Evolutionary conservation across 1,284 basidiomycete genomes (phyloP).

Genomic region (Coniophora puteana): DNA sequence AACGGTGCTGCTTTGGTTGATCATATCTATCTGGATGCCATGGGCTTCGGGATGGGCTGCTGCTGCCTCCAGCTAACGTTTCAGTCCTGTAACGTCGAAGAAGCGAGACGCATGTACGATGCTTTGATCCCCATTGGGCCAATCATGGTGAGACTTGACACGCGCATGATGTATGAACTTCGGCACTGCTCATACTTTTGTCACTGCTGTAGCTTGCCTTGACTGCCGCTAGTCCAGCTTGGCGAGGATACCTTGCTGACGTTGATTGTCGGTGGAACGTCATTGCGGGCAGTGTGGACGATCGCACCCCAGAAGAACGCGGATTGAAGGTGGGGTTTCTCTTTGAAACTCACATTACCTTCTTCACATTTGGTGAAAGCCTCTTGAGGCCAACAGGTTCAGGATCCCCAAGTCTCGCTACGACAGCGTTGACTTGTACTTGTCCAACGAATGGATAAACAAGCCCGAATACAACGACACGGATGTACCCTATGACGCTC

Average conservation of each 20-base stretch:
- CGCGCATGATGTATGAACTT: neutral
- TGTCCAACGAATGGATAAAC: constrained; percentile 85
- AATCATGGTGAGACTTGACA: constrained; percentile 65
- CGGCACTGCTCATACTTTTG: constrained; percentile 7
- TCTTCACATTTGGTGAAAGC: too few species aligned
- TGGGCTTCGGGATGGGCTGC: constrained; percentile 99
- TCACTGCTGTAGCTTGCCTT: constrained; percentile 70
- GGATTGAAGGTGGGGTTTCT: constrained; percentile 65
- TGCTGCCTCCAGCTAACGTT: constrained; percentile 98
- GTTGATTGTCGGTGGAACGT: constrained; percentile 99
- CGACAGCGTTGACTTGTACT: constrained; percentile 93
- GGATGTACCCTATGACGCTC: constrained; percentile 75
- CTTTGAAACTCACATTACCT: constrained; percentile 5
- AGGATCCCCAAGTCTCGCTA: constrained; percentile 95
- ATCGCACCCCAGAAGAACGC: constrained; percentile 92
- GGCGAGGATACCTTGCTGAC: constrained; percentile 92
- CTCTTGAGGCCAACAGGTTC: constrained; percentile 70
- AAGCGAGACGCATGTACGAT: constrained; percentile 93
- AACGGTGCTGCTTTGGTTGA: constrained; percentile 82
- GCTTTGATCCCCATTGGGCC: constrained; percentile 92
- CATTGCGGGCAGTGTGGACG: constrained; percentile 95
- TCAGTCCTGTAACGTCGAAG: constrained; percentile 90
- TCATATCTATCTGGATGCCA: constrained; percentile 98
- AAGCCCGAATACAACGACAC: constrained; percentile 94
- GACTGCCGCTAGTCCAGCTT: constrained; percentile 92